These are phyloP conservation scores for Bocquillonia castaneifolia DNA, from an alignment of 441 rosid genomes.

Conservation along the genomic window DNA sequence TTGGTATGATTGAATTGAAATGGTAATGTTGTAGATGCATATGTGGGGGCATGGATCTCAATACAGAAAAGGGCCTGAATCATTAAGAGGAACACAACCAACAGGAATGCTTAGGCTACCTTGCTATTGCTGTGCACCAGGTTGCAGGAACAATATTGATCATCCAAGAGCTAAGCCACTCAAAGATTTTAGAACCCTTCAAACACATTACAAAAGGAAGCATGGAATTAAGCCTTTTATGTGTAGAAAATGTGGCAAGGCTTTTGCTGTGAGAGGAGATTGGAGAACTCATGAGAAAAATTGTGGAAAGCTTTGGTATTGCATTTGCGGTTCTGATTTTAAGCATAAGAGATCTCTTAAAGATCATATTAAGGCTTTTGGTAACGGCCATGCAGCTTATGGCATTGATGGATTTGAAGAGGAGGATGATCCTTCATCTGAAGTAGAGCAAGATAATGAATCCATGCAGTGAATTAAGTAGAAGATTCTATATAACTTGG, in stretches of 20 bases:
- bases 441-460: conserved; percentile 81
- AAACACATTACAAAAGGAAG: conserved; percentile 85
- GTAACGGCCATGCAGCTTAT: conserved; percentile 80
- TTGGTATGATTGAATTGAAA: background rate
- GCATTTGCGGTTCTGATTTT: conserved; percentile 92
- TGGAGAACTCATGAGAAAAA: conserved; percentile 95
- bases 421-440: conserved; percentile 90
- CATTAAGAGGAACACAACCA: conserved; percentile 83
- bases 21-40: conserved; percentile 54
- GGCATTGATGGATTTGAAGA: conserved; percentile 73
- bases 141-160: conserved; percentile 83
- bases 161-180: conserved; percentile 84
- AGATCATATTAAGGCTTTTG: conserved; percentile 90
- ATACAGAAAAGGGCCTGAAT: conserved; percentile 87
- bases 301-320: conserved; percentile 94
- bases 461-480: conserved; percentile 38
- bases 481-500: background rate
- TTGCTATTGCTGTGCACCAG: conserved; percentile 76
- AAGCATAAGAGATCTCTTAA: conserved; percentile 95
- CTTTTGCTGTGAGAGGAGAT: conserved; percentile 80
- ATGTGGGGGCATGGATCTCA: conserved; percentile 99
- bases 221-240: conserved; percentile 80
- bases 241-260: conserved; percentile 85
- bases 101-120: conserved; percentile 92
- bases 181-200: conserved; percentile 85